Conservation (phyloP, 2,329 filamentous ascomycete genomes). For the Sporothrix globosa region DNA sequence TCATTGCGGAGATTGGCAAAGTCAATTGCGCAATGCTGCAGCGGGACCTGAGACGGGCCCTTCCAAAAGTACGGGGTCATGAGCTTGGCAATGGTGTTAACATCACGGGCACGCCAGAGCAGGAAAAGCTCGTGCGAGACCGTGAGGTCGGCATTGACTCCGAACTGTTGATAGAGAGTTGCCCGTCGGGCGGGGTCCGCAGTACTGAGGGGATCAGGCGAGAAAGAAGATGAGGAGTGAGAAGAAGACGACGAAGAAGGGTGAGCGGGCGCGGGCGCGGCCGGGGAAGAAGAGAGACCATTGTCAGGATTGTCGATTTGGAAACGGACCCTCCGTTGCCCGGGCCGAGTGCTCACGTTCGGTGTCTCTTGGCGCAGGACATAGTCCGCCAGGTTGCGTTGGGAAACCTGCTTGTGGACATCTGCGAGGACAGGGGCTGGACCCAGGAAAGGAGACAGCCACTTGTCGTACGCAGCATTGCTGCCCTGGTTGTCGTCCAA, state of each 20-base stretch:
- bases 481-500: neutral
- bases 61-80: slow-evolving; percentile 21
- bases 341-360: neutral
- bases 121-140: slow-evolving; percentile 23
- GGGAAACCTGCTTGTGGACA: neutral
- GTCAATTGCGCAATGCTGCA: slow-evolving; percentile 19
- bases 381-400: slow-evolving; percentile 6
- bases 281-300: neutral
- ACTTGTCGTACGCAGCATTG: neutral
- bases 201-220: neutral
- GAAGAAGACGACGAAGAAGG: neutral
- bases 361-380: neutral
- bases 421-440: slow-evolving; percentile 6
- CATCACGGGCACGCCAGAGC: slow-evolving; percentile 20
- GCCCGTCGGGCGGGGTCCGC: neutral
- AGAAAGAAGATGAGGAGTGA: too few species aligned
- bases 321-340: neutral
- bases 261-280: neutral
- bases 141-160: neutral
- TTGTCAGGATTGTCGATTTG: neutral
- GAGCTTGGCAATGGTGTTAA: slow-evolving; percentile 1
- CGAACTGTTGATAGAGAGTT: neutral
- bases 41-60: neutral
- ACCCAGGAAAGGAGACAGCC: slow-evolving; percentile 1
- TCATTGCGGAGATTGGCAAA: slow-evolving; percentile 11